These are phyloP conservation scores for Microbotryum violaceum DNA, from an alignment of 1,284 basidiomycete species.

Conservation along the genomic window DNA sequence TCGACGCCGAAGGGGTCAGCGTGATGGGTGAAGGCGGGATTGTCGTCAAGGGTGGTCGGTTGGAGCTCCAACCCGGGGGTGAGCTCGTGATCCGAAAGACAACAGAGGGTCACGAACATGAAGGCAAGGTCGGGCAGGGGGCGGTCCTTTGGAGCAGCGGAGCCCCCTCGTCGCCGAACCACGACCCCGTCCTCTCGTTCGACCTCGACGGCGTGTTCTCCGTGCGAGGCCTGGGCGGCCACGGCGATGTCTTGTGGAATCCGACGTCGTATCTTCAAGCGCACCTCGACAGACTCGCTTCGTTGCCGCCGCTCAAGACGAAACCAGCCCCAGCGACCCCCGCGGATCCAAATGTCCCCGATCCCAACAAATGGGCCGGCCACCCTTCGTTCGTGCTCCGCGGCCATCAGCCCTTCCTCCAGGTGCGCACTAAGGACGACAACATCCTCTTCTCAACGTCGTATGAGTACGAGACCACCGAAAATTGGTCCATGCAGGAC, in stretches of 20 bases:
- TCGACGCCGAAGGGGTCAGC: conserved; percentile 7
- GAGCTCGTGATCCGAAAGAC: conserved; percentile 14
- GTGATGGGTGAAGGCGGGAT: conserved; percentile 25
- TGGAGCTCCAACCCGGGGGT: conserved; percentile 19
- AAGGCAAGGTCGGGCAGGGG: conserved; percentile 16
- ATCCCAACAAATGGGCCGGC: conserved; percentile 6
- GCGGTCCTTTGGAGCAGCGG: conserved; percentile 19
- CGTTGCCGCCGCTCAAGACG: neutral
- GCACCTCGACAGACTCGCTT: conserved; percentile 11
- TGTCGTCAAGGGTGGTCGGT: conserved; percentile 21
- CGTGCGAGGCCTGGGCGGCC: conserved; percentile 2
- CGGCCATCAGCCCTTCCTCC: conserved; percentile 26
- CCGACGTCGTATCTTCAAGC: conserved; percentile 19
- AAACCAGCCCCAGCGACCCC: neutral
- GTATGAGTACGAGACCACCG: conserved; percentile 16
- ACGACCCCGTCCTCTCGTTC: conserved; percentile 25
- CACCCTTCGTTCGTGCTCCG: conserved; percentile 25
- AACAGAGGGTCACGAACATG: conserved; percentile 7
- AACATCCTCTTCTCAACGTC: conserved; percentile 25
- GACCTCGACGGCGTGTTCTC: conserved; percentile 12
- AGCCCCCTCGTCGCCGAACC: neutral
- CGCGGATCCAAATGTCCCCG: conserved; percentile 3
- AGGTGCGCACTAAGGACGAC: conserved; percentile 18
- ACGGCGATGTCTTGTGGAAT: conserved; percentile 20
- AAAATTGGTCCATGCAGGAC: conserved; percentile 15